These are phyloP conservation scores for Verticillium nonalfalfae DNA, from an alignment of 2,329 filamentous ascomycete genomes.

Conservation along the genomic window DNA sequence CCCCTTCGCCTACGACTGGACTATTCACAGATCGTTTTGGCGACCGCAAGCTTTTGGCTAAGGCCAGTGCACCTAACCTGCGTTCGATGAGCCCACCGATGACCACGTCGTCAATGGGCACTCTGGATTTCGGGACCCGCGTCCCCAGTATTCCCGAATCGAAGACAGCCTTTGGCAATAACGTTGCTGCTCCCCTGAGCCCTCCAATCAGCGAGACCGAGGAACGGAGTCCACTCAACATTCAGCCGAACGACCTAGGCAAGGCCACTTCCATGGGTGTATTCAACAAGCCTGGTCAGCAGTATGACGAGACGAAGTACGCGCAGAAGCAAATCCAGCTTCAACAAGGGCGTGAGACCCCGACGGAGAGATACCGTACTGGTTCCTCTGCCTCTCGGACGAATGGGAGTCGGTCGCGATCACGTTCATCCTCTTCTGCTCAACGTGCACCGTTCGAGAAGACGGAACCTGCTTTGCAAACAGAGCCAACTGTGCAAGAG, in stretches of 20 bases:
- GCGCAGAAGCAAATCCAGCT: conserved; percentile 76
- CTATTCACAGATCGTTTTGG: conserved; percentile 39
- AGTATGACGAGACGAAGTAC: conserved; percentile 82
- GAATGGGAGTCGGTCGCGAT: conserved; percentile 24
- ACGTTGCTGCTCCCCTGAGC: conserved; percentile 31
- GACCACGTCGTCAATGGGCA: conserved; percentile 26
- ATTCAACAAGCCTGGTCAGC: conserved; percentile 61
- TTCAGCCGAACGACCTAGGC: conserved; percentile 70
- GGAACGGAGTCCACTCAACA: conserved; percentile 56
- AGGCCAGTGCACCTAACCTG: conserved; percentile 64
- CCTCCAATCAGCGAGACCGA: conserved; percentile 64
- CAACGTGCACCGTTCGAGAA: conserved; percentile 28
- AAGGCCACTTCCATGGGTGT: conserved; percentile 68
- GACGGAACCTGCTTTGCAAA: conserved; percentile 16
- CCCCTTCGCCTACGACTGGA: conserved; percentile 37
- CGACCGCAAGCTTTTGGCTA: conserved; percentile 38
- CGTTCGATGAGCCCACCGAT: conserved; percentile 47
- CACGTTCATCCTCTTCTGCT: conserved; percentile 39
- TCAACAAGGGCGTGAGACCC: conserved; percentile 65
- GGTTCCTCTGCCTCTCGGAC: conserved; percentile 37
- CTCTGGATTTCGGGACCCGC: conserved; percentile 18
- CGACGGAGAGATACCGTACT: conserved; percentile 37
- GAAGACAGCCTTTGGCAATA: conserved; percentile 19
- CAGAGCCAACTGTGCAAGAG: conserved; percentile 24
- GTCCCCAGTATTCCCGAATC: conserved; percentile 15